These are phyloP conservation scores for Solanum chmielewskii DNA, from an alignment of 257 asterid genomes.

Conservation along the genomic window DNA sequence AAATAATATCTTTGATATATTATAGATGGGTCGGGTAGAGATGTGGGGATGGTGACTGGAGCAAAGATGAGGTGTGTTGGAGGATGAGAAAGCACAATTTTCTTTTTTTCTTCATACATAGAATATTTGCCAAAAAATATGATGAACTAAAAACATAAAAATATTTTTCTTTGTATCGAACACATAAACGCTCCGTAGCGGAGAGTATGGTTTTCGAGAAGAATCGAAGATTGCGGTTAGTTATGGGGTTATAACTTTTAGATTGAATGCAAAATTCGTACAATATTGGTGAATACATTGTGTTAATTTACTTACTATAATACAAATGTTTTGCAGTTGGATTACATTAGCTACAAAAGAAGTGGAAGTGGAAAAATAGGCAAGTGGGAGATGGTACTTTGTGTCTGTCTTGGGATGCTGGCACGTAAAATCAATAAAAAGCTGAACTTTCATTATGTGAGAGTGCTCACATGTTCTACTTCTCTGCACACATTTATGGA, in stretches of 20 bases:
- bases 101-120: too few species aligned
- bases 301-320: too few species aligned
- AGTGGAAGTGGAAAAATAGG: not conserved
- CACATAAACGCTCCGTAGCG: too few species aligned
- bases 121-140: too few species aligned
- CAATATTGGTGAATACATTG: not conserved
- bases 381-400: not conserved
- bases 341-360: not conserved
- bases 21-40: not conserved
- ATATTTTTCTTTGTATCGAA: not conserved
- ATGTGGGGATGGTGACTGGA: not conserved
- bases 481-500: not conserved
- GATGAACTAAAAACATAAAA: too few species aligned
- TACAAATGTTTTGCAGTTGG: too few species aligned
- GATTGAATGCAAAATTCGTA: not conserved
- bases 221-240: not conserved
- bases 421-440: not conserved
- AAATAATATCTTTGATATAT: too few species aligned
- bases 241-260: not conserved
- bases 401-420: not conserved
- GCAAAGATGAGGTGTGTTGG: not conserved
- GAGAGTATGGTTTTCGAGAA: not conserved
- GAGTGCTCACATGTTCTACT: not conserved
- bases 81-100: not conserved
- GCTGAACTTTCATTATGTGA: not conserved